These are phyloP conservation scores for Coemansia sp. DNA, from an alignment of 192 early-diverging fungal genomes.

Conservation along the genomic window DNA sequence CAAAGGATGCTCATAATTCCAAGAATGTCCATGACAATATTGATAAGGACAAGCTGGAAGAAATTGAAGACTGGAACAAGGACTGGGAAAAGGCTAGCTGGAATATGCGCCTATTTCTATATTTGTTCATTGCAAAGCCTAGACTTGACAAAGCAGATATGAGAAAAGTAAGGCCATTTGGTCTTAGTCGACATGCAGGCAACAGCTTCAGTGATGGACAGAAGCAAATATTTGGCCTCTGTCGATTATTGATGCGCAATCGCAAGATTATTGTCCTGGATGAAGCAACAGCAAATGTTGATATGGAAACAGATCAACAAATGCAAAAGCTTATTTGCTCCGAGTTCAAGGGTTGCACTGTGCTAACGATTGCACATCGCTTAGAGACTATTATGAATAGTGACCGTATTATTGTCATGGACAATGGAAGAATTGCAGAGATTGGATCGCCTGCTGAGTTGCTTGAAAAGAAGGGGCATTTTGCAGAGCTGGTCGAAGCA, in stretches of 20 bases:
- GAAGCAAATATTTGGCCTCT: constrained; percentile 64
- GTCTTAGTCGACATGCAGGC: not conserved
- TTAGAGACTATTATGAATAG: too few relatives aligned
- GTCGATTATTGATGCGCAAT: constrained; percentile 56
- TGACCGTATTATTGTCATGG: too few relatives aligned
- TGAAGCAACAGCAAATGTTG: constrained; percentile 68
- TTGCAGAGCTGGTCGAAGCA: too few relatives aligned
- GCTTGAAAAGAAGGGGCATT: too few relatives aligned
- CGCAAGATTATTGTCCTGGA: constrained; percentile 63
- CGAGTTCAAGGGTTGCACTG: constrained; percentile 51
- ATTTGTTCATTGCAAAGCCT: constrained; percentile 5
- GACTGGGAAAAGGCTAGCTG: constrained; percentile 13
- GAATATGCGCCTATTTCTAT: constrained; percentile 6
- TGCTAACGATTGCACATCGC: constrained; percentile 69
- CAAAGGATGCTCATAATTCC: constrained; percentile 8
- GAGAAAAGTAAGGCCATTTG: not conserved
- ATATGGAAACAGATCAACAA: constrained; percentile 47
- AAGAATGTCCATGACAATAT: constrained; percentile 1
- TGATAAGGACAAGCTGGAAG: not conserved
- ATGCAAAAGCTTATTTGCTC: constrained; percentile 46
- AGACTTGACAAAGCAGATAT: not conserved
- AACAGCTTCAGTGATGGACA: constrained; percentile 52
- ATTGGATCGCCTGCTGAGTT: too few relatives aligned
- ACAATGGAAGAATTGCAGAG: too few relatives aligned
- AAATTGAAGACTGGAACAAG: not conserved